A percentile compares a stretch with the other conserved stretches of the same genome.
Conservation (phyloP, 768 basidiomycete species). For the Cystoderma amianthinum region DNA sequence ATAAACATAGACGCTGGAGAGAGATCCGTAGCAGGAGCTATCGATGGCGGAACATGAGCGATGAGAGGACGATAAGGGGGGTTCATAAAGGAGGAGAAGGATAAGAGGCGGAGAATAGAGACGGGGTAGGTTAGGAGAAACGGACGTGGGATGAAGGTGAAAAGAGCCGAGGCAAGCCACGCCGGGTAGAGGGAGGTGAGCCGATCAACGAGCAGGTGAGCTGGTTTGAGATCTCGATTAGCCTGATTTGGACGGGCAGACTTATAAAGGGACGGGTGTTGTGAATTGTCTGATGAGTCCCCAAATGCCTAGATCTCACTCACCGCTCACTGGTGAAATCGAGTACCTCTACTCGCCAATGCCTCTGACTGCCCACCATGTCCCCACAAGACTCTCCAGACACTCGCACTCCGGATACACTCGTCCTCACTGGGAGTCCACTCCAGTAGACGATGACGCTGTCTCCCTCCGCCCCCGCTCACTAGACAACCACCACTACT, state of each 20-base stretch:
- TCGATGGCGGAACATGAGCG: no score
- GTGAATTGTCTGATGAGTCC: neutral
- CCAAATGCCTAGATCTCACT: neutral
- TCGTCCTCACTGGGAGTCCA: slow-evolving; percentile 41
- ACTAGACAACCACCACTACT: no score
- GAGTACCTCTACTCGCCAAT: neutral
- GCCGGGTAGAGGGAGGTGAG: no score
- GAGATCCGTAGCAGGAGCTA: no score
- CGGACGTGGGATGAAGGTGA: neutral
- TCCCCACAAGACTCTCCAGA: slow-evolving; percentile 19
- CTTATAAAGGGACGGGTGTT: neutral
- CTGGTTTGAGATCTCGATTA: no score
- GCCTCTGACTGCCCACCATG: slow-evolving; percentile 39
- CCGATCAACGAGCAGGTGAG: no score
- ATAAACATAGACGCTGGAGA: no score
- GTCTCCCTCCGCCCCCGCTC: no score
- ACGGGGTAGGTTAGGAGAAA: neutral
- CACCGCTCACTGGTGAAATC: neutral
- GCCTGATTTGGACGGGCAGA: no score
- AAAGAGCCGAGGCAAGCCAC: neutral
- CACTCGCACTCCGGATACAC: slow-evolving; percentile 25
- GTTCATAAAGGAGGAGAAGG: neutral
- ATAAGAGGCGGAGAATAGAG: neutral
- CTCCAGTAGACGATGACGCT: no score
- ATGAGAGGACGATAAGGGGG: neutral